phyloP scores from a whole-genome alignment of 1,139 yeast genomes.

The Blastobotrys arbuscula region DNA sequence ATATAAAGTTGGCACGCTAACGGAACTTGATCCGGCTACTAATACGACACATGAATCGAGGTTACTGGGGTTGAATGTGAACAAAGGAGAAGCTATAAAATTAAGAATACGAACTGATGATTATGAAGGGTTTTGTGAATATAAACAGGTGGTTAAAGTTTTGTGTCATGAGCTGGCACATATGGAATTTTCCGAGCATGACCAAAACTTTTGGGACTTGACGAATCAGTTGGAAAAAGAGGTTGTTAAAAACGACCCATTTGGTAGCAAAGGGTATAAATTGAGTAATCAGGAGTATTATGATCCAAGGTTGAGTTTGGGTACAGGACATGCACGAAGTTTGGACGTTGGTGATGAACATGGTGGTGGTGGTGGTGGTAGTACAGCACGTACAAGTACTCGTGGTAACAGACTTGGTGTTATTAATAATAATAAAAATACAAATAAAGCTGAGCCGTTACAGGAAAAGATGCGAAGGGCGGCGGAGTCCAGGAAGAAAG shows the following conservation, averaged over 20 bases:
- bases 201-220: conserved; percentile 36
- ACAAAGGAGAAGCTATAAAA: conserved; percentile 35
- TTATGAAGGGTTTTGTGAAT: conserved; percentile 37
- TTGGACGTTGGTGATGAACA: conserved; percentile 26
- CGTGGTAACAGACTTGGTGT: too few relatives aligned
- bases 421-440: too few relatives aligned
- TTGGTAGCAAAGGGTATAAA: conserved; percentile 22
- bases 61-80: conserved; percentile 35
- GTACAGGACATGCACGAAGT: conserved; percentile 19
- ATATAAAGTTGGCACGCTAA: conserved; percentile 34
- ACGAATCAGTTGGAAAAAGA: conserved; percentile 33
- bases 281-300: conserved; percentile 22
- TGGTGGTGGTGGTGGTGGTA: conserved; percentile 17
- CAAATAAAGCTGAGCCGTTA: too few relatives aligned
- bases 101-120: conserved; percentile 38
- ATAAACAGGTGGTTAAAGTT: conserved; percentile 33
- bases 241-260: conserved; percentile 33
- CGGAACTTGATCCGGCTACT: conserved; percentile 39
- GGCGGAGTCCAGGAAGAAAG: too few relatives aligned
- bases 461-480: too few relatives aligned
- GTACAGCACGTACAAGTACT: not conserved
- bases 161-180: conserved; percentile 40
- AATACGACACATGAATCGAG: conserved; percentile 31
- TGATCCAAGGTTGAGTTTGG: conserved; percentile 16
- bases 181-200: conserved; percentile 36